Percentiles rank a stretch among this genome's conserved stretches.
Conservation (phyloP, 805 yeast genomes). For the Yamadazyma olivae region DNA sequence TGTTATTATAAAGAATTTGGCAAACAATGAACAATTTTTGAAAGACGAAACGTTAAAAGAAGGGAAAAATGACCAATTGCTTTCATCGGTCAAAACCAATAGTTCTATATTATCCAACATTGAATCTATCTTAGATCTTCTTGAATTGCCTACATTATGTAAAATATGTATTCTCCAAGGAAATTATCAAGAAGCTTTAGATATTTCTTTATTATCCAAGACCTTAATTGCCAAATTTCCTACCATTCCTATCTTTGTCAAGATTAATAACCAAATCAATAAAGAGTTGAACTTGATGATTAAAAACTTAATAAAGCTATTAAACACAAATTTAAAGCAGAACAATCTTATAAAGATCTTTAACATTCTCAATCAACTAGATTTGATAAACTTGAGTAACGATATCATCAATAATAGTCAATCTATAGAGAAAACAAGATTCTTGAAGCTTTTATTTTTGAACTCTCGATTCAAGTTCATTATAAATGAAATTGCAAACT, state of each 20-base stretch:
- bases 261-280: conserved; percentile 50
- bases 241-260: conserved; percentile 47
- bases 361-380: conserved; percentile 69
- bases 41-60: conserved; percentile 6
- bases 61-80: conserved; percentile 20
- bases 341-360: conserved; percentile 76
- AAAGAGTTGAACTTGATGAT: conserved; percentile 63
- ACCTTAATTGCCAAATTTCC: conserved; percentile 71
- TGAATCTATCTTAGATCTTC: conserved; percentile 69
- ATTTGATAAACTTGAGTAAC: conserved; percentile 63
- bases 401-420: conserved; percentile 73
- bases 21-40: conserved; percentile 3
- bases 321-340: conserved; percentile 75
- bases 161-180: conserved; percentile 83
- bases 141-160: conserved; percentile 81
- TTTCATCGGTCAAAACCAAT: conserved; percentile 18
- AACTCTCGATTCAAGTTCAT: conserved; percentile 71
- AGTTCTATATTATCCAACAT: conserved; percentile 53
- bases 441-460: conserved; percentile 54
- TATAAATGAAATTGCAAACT: conserved; percentile 53
- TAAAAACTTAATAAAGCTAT: conserved; percentile 60
- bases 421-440: conserved; percentile 35
- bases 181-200: conserved; percentile 85
- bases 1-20: conserved; percentile 8
- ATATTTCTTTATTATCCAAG: conserved; percentile 70